Base-by-base conservation (phyloP, 805 yeast genomes). In the Metschnikowia henanensis region DNA sequence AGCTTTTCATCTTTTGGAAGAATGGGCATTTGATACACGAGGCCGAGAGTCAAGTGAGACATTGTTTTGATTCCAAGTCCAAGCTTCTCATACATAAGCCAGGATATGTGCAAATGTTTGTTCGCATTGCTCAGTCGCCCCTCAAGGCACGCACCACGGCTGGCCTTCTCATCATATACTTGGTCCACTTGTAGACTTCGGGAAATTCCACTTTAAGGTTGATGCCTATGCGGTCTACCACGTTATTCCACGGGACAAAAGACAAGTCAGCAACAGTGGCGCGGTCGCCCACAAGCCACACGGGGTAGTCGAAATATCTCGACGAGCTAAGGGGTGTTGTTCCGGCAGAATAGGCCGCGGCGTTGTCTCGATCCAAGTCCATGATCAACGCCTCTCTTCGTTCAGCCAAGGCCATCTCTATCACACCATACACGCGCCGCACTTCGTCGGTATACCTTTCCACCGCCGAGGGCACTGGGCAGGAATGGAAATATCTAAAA, bases 171-270 rank as follows among this genome's bases (percentile, higher is more conserved):
- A 91, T 87, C 96, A 91, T 88, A 57, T 83, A 83, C 61, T 86
- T 84, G 9, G 97, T 91, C 97, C 97, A 91, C 64, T 88, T 88
- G 71, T 87, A 90, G 36, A 90, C 97, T 68, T 91, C 97, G 1
- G 97, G 97, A 60, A 86, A 90, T 62, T 91, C 97, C 23, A 79
- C 76, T 62, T 85, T 84, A 57, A 91, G 77, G 57, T 87, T 87
- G 50, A 91, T 88, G 6, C 97, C 97, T 42, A 91, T 86, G 57
- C 96, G 75, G 62, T 87, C 96, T 41, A 91, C 95, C 15, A 91
- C 97, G 58, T 90, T 91, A 64, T 91, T 91, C 98, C 98, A 91
- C 13, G 98, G 95, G 22, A 91, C 96, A 68, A 91, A 91, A 18
- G 92, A 80, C 58, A 91, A 73, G 65, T 91, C 98, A 2, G 97